Evolutionary conservation across 2,329 filamentous ascomycete species (phyloP), one percentile per base, ranked within the genome.

Genomic region (Beauveria scarabaeidicola): DNA sequence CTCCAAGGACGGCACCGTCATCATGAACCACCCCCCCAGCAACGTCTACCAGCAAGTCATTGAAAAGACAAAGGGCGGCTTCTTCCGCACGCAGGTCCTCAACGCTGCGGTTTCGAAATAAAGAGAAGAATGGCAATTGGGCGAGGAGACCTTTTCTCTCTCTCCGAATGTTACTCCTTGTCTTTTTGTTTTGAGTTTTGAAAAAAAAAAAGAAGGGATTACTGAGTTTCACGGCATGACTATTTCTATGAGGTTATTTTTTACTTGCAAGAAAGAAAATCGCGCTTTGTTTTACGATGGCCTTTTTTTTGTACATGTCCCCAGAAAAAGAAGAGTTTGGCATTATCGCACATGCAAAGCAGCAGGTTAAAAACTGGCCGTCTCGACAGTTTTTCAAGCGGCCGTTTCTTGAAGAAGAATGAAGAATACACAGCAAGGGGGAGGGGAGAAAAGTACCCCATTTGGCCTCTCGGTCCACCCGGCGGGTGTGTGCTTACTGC

Each of bases 1-100:
- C 78, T 97, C 96, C 80, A 91, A 97, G 81, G 90, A 96, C 77
- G 94, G 94, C 71, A 97, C 94, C 58, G 94, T 99, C 57, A 86
- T 97, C 68, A 99, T 99, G 93, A 97, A 99, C 81, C 94, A 99
- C 78, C 94, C 93, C 55, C 93, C 94, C 63, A 94, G 95, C 80
- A 96, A 91, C 64, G 93, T 99, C 66, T 97, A 99, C 78, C 93
- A 97, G 79, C 93, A 99, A 77, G 94, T 99, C 70, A 99, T 99
- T 71, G 94, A 99, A 84, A 86, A 91, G 78, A 99, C 94, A 61
- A 97, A 97, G 85, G 94, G 94, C 65, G 92, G 91, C 61, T 97
- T 97, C 84, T 99, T 99, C 85, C 81, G 94, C 72, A 99, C 94
- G 65, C 94, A 97, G 74, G 94, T 99, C 55, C 81, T 99, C 67